Evolutionary conservation across 2,329 filamentous ascomycete species (phyloP).

Genomic region (Xylogone sp.): DNA sequence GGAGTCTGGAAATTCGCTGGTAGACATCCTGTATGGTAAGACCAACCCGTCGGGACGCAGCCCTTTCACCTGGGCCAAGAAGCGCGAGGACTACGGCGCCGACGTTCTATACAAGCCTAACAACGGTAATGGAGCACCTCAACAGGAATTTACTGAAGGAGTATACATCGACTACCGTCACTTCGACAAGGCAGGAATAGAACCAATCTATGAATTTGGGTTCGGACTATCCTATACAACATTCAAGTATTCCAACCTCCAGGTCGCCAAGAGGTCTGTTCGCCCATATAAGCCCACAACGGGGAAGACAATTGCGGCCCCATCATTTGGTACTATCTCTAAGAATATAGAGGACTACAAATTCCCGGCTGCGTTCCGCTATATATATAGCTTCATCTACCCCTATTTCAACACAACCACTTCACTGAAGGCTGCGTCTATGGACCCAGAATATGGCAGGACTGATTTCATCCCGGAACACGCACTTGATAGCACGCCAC

Average conservation of each 20-base stretch:
- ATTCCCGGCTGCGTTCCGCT: conserved; percentile 58
- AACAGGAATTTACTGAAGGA: conserved; percentile 72
- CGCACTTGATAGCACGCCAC: conserved; percentile 39
- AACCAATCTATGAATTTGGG: conserved; percentile 77
- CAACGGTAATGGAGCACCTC: conserved; percentile 62
- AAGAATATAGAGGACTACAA: conserved; percentile 61
- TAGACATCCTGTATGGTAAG: conserved; percentile 79
- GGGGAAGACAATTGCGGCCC: conserved; percentile 60
- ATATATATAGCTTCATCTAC: conserved; percentile 49
- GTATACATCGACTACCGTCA: conserved; percentile 78
- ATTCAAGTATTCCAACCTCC: conserved; percentile 69
- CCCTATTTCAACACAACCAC: conserved; percentile 50
- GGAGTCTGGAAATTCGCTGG: conserved; percentile 75
- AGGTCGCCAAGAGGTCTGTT: conserved; percentile 23
- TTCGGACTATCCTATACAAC: conserved; percentile 78
- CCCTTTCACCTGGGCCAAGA: conserved; percentile 75
- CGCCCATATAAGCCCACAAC: conserved; percentile 43
- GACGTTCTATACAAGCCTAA: conserved; percentile 50
- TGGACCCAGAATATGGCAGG: conserved; percentile 23
- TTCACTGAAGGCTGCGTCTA: conserved; percentile 46
- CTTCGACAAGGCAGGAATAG: conserved; percentile 61
- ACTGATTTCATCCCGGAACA: conserved; percentile 36
- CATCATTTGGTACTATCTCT: conserved; percentile 58
- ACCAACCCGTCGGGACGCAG: conserved; percentile 74
- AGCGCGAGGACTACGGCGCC: conserved; percentile 44